These are phyloP conservation scores for Globisporangium polare DNA, from an alignment of 352 stramenopile species.

Conservation along the genomic window DNA sequence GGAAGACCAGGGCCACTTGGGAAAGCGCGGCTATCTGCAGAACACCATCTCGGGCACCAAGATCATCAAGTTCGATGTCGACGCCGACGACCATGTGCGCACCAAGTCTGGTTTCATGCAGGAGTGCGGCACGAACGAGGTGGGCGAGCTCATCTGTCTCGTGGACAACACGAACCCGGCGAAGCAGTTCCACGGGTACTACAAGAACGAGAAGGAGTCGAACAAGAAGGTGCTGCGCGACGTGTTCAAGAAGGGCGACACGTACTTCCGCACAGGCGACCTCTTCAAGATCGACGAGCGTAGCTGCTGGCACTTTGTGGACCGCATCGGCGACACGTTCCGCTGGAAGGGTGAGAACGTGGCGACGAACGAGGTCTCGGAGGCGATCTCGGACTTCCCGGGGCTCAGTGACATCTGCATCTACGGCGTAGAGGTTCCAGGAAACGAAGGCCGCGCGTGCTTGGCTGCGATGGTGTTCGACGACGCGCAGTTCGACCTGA, in stretches of 20 bases:
- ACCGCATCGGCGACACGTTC: constrained; percentile 92
- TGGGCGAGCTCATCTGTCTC: constrained; percentile 73
- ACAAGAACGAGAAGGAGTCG: constrained; percentile 69
- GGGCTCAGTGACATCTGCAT: constrained; percentile 77
- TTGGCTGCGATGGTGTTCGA: constrained; percentile 85
- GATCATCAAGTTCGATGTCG: constrained; percentile 79
- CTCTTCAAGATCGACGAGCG: constrained; percentile 79
- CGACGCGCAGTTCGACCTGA: constrained; percentile 46
- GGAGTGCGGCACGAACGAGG: constrained; percentile 45
- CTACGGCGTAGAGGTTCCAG: constrained; percentile 70
- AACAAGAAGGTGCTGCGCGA: constrained; percentile 82
- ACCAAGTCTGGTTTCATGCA: constrained; percentile 44
- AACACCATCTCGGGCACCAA: constrained; percentile 49
- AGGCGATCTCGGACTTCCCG: constrained; percentile 73
- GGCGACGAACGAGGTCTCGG: constrained; percentile 85
- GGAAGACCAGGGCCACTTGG: constrained; percentile 62
- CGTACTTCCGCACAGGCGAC: constrained; percentile 90
- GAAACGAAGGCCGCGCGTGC: constrained; percentile 75
- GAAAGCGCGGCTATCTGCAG: constrained; percentile 50
- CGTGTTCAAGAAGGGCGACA: constrained; percentile 81
- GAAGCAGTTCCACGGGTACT: constrained; percentile 86
- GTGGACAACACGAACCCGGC: constrained; percentile 47
- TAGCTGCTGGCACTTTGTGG: constrained; percentile 86
- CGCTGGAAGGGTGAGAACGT: constrained; percentile 94
- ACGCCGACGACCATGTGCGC: constrained; percentile 65